A percentile compares a stretch with the other conserved stretches of the same genome.
Conservation (phyloP, 2,329 filamentous ascomycete species). For the Fusarium ramigenum region DNA sequence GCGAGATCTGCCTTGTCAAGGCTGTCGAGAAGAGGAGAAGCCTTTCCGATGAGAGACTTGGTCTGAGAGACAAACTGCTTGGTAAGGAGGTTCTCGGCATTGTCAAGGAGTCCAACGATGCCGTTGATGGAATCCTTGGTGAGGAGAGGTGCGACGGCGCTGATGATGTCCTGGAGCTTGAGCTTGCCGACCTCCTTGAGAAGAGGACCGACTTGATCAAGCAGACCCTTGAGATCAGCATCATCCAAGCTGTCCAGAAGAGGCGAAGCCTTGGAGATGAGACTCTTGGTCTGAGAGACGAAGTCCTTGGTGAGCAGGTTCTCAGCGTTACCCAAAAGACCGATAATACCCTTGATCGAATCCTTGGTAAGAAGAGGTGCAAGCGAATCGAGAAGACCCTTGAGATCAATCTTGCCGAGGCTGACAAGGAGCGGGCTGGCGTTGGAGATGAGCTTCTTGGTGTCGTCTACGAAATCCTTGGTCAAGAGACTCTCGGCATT, state of each 20-base stretch:
- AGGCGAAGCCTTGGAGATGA: constrained; percentile 44
- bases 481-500: constrained; percentile 46
- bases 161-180: constrained; percentile 44
- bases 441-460: constrained; percentile 39
- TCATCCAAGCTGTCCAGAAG: constrained; percentile 47
- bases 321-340: constrained; percentile 48
- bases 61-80: constrained; percentile 42
- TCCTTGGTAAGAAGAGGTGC: constrained; percentile 45
- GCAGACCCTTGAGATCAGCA: constrained; percentile 46
- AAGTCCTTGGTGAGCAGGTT: constrained; percentile 42
- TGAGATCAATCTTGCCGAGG: constrained; percentile 48
- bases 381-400: constrained; percentile 39
- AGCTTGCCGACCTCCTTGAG: constrained; percentile 47
- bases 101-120: constrained; percentile 47
- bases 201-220: constrained; percentile 48
- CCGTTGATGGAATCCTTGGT: constrained; percentile 46
- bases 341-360: constrained; percentile 45
- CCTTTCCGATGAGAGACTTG: constrained; percentile 40
- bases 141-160: constrained; percentile 44
- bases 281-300: constrained; percentile 38
- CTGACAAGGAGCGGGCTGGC: constrained; percentile 46
- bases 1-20: constrained; percentile 48
- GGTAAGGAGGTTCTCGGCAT: constrained; percentile 45
- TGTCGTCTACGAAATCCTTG: constrained; percentile 32
- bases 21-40: constrained; percentile 46